Evolutionary conservation across 768 basidiomycete species (phyloP).

Genomic region (Coprinopsis strossmayeri): DNA sequence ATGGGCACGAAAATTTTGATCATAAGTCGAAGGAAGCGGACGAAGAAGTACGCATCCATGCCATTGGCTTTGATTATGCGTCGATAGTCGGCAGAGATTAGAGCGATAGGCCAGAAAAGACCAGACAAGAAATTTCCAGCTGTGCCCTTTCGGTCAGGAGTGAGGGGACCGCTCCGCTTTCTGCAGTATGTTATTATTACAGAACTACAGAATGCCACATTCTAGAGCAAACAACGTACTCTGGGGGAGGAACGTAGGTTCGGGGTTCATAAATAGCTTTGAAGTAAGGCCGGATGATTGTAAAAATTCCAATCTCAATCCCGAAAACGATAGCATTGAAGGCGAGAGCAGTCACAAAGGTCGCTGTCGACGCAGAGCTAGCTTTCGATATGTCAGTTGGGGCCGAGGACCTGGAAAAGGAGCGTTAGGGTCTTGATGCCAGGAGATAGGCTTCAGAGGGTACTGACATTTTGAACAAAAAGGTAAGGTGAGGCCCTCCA

Average conservation of each 20-base stretch:
- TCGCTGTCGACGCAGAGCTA: slow-evolving; percentile 58
- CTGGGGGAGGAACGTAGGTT: slow-evolving; percentile 50
- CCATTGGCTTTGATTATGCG: slow-evolving; percentile 67
- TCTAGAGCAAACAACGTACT: slow-evolving; percentile 23
- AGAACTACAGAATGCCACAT: neutral
- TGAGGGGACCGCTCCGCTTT: slow-evolving; percentile 52
- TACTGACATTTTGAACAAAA: no score
- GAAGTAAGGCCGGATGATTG: slow-evolving; percentile 80
- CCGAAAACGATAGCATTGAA: slow-evolving; percentile 75
- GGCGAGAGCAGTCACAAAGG: slow-evolving; percentile 80
- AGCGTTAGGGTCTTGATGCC: no score
- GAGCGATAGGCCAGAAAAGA: slow-evolving; percentile 59
- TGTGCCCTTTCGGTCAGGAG: neutral
- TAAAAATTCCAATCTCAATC: slow-evolving; percentile 67
- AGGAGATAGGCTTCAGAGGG: no score
- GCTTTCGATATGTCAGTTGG: slow-evolving; percentile 39
- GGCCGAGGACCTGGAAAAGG: slow-evolving; percentile 2
- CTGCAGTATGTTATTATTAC: slow-evolving; percentile 23
- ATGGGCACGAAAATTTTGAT: slow-evolving; percentile 78
- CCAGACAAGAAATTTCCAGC: neutral
- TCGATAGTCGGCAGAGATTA: slow-evolving; percentile 57
- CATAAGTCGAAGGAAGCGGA: slow-evolving; percentile 86
- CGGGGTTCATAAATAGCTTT: slow-evolving; percentile 86
- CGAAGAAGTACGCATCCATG: slow-evolving; percentile 89
- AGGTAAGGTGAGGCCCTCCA: no score